These are phyloP conservation scores for Coemansia sp. DNA, from an alignment of 192 early-diverging fungal species.

Conservation along the genomic window DNA sequence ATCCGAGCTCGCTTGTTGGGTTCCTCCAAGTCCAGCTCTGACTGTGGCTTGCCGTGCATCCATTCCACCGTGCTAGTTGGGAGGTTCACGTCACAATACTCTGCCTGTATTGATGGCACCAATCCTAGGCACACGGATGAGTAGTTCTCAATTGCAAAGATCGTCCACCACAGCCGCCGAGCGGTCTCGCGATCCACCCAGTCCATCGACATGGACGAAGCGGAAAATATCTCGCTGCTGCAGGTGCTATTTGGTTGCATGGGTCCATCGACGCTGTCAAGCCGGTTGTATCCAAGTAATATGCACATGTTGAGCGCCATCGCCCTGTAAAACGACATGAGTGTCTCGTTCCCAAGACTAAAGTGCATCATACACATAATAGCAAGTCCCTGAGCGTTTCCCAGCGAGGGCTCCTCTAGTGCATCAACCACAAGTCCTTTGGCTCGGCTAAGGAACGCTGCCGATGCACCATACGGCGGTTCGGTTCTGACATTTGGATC, in stretches of 20 bases:
- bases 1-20: slow-evolving; percentile 29
- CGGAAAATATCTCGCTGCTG: slow-evolving; percentile 18
- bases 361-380: slow-evolving; percentile 54
- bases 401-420: slow-evolving; percentile 48
- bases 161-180: slow-evolving; percentile 53
- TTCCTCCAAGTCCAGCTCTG: not conserved
- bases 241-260: slow-evolving; percentile 25
- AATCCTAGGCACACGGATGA: slow-evolving; percentile 49
- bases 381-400: slow-evolving; percentile 52
- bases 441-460: slow-evolving; percentile 34
- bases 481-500: slow-evolving; percentile 42
- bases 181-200: slow-evolving; percentile 54
- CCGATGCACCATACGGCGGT: slow-evolving; percentile 47
- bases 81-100: slow-evolving; percentile 50
- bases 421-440: slow-evolving; percentile 42
- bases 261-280: slow-evolving; percentile 48
- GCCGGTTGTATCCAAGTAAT: slow-evolving; percentile 46
- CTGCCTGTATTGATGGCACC: slow-evolving; percentile 54
- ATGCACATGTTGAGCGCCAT: slow-evolving; percentile 55
- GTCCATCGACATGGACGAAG: slow-evolving; percentile 37
- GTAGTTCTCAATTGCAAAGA: slow-evolving; percentile 55
- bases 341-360: slow-evolving; percentile 42
- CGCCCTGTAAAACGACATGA: slow-evolving; percentile 46
- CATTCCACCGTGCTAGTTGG: slow-evolving; percentile 46
- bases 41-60: slow-evolving; percentile 22